phyloP scores from a whole-genome alignment of 2,329 filamentous ascomycete species.

The Calonectria montana region DNA sequence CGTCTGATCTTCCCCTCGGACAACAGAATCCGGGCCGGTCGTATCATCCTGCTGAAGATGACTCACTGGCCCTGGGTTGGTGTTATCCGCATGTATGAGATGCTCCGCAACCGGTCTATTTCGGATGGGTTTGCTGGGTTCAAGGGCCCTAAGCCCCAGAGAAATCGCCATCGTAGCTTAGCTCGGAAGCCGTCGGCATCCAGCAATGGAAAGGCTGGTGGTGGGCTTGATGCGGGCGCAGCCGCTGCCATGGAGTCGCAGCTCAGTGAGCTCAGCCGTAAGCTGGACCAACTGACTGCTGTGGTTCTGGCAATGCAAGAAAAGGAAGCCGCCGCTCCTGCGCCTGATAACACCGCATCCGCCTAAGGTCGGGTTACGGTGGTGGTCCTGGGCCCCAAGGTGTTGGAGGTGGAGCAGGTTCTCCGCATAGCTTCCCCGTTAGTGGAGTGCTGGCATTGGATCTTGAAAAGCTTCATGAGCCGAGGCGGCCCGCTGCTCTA shows the following conservation, averaged over 20 bases:
- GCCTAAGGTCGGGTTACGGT: conserved; percentile 13
- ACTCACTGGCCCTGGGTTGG: conserved; percentile 76
- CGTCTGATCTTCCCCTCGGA: conserved; percentile 75
- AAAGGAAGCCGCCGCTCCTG: conserved; percentile 33
- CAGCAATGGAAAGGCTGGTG: conserved; percentile 19
- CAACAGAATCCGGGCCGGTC: conserved; percentile 69
- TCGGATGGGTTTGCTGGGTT: conserved; percentile 60
- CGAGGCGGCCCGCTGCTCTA: too few relatives aligned
- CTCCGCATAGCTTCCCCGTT: neutral
- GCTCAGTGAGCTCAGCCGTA: conserved; percentile 64
- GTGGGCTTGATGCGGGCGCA: conserved; percentile 53
- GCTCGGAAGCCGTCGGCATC: conserved; percentile 33
- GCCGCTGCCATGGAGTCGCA: conserved; percentile 60
- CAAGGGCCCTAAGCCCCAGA: conserved; percentile 55
- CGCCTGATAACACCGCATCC: conserved; percentile 4
- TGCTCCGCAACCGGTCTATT: conserved; percentile 53
- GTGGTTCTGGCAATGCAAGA: conserved; percentile 63
- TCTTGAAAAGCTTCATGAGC: too few relatives aligned
- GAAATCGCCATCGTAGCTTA: conserved; percentile 31
- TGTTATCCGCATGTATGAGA: conserved; percentile 77
- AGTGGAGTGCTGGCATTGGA: neutral
- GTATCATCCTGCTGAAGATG: conserved; percentile 71
- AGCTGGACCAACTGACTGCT: conserved; percentile 69
- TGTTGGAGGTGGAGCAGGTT: neutral
- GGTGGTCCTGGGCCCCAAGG: neutral